Base-by-base conservation (phyloP, 768 basidiomycete species). In the Phaeotremella skinneri region DNA sequence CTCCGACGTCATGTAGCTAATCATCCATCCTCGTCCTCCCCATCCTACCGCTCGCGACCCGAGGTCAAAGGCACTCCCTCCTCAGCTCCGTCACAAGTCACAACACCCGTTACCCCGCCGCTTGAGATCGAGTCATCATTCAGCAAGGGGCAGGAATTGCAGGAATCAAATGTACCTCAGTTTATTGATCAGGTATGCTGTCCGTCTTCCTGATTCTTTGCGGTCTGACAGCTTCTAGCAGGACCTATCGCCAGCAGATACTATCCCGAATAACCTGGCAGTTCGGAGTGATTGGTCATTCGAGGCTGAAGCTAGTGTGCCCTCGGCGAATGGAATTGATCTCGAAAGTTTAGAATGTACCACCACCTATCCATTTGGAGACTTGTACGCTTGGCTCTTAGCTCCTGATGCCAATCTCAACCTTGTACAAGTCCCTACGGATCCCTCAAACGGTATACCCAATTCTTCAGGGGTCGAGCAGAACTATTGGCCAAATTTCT, bases 1-100 rank as follows among this genome's bases (percentile, higher is more conserved):
- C 42, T 56, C 2, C 26, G 43, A 31, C 41, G 55, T 16, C 55
- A 56, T 56, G 43, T 56, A 20, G 17, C 42, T 14, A 56, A 56
- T 43, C 55, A 56, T 39, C 55, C 55, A 26, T 30, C 37, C 25
- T 45, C 43, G 43, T 45, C 21, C 20, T 45, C 43, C n/a, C n/a
- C n/a, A n/a, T n/a, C n/a, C n/a, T n/a, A n/a, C n/a, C n/a, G n/a
- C n/a, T n/a, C n/a, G n/a, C n/a, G n/a, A n/a, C n/a, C n/a, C n/a
- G n/a, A n/a, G n/a, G n/a, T n/a, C n/a, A n/a, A n/a, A n/a, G n/a
- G n/a, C n/a, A n/a, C n/a, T n/a, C n/a, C n/a, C n/a, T n/a, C n/a
- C n/a, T n/a, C n/a, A n/a, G n/a, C n/a, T n/a, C n/a, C n/a, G n/a
- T n/a, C n/a, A n/a, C n/a, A n/a, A n/a, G n/a, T n/a, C n/a, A n/a